phyloP scores from a whole-genome alignment of 192 early-diverging fungal species.

The Thoreauomyces humboldtii region DNA sequence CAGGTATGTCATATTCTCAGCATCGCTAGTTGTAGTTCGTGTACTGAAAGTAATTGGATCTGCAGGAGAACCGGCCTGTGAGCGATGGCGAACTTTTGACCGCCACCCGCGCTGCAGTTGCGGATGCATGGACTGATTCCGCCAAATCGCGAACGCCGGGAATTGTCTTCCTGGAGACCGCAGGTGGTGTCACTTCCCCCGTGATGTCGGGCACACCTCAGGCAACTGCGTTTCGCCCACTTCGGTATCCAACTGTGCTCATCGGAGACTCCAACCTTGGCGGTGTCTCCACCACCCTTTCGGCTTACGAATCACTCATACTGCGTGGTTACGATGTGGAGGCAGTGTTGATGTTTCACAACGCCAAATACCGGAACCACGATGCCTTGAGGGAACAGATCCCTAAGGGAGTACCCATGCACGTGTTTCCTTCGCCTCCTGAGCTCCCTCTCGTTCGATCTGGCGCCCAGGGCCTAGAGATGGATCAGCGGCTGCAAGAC shows the following conservation, averaged over 20 bases:
- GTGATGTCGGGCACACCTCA: constrained; percentile 73
- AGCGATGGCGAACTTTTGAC: constrained; percentile 31
- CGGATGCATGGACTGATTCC: not conserved
- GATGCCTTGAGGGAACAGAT: constrained; percentile 35
- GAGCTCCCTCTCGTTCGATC: constrained; percentile 25
- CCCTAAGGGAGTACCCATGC: constrained; percentile 12
- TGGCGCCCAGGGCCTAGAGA: not conserved
- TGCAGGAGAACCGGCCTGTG: constrained; percentile 33
- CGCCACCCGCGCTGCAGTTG: constrained; percentile 12
- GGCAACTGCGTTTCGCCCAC: constrained; percentile 63
- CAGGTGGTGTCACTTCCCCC: constrained; percentile 76
- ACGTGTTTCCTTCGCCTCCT: constrained; percentile 45
- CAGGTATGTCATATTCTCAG: constrained; percentile 11
- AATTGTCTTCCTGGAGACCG: constrained; percentile 67
- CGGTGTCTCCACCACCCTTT: constrained; percentile 78
- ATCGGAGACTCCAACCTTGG: constrained; percentile 77
- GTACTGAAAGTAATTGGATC: no score
- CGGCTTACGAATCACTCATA: constrained; percentile 68
- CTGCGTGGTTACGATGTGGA: constrained; percentile 71
- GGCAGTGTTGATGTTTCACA: constrained; percentile 64
- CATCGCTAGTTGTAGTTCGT: no score
- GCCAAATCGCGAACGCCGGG: not conserved
- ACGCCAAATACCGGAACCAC: constrained; percentile 58
- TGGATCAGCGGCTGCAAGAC: constrained; percentile 43
- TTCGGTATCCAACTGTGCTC: constrained; percentile 68